Evolutionary conservation across 2,329 filamentous ascomycete species (phyloP), one percentile per base, ranked within the genome.

Genomic region (Sarocladium kiliense): DNA sequence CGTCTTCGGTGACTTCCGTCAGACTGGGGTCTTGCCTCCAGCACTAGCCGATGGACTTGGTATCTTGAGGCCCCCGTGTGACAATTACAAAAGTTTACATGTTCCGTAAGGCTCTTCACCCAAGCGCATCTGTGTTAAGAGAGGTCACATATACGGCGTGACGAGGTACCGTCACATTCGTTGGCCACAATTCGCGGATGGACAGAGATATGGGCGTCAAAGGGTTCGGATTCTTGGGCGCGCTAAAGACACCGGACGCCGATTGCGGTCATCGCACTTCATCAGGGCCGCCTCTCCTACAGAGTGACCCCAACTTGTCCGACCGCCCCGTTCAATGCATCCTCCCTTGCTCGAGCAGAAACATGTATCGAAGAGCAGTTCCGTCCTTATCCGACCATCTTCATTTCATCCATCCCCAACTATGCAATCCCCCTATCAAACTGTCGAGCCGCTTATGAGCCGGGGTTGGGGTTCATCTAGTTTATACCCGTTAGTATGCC

Each of bases 401-500:
- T 18, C 57, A 61, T 64, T 61, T 64, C 62, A 59, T 60, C 62
- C 62, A 59, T 61, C 60, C 61, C 60, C 58, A 56, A n/a, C 47
- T 51, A 27, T 54, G 54, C 64, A 54, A 55, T 56, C 49, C 55
- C 53, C 63, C 57, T 26, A 4, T 47, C 61, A 25, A 37, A 41
- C 21, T 11, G 49, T 37, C 30, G 54, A 55, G 53, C 41, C 30
- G 57, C 67, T 78, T 88, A 90, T 67, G 84, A 72, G 73, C 84
- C 85, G 69, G 88, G 88, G 84, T 91, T 91, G 75, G 88, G 87
- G 85, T 92, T 92, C 88, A 92, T 92, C 88, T 89, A 62, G 60
- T 41, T 7, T 16, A 25, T 9, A 10, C n/a, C 23, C 3, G 36
- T 53, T 34, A 53, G 50, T 41, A 26, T 41, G 11, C 9, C 34